Conservation (phyloP, 345 rosid species). For the Eucalyptus brandiana region DNA sequence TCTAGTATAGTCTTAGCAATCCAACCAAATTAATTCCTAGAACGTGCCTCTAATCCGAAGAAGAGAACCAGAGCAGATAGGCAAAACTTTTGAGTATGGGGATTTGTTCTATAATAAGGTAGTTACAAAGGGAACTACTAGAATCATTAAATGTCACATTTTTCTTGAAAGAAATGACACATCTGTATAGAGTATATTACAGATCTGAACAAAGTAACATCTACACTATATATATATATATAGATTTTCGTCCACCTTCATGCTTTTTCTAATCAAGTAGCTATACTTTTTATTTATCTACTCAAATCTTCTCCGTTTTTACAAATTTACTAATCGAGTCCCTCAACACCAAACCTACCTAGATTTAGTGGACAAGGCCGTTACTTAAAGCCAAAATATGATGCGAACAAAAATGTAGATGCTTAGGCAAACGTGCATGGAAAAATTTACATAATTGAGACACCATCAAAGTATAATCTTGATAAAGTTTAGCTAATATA, state of each 20-base stretch:
- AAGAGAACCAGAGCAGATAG: neutral
- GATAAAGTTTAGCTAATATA: neutral
- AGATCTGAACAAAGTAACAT: no score
- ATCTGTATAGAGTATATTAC: neutral
- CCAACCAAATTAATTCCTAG: neutral
- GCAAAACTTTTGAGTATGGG: neutral
- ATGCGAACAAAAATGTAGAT: neutral
- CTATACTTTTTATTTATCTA: neutral
- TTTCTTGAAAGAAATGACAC: neutral
- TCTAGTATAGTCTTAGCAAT: neutral
- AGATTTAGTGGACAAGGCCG: neutral
- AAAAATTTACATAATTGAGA: neutral
- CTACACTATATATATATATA: no score
- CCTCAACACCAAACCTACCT: neutral
- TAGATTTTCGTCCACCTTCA: neutral
- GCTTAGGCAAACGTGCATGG: neutral
- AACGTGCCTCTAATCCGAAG: neutral
- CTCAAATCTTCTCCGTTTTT: neutral
- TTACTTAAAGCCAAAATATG: no score
- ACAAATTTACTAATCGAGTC: fast-evolving
- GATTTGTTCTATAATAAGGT: neutral
- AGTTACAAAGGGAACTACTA: neutral
- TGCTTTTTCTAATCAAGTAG: neutral
- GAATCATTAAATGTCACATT: neutral
- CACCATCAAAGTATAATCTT: neutral